A percentile compares a stretch with the other conserved stretches of the same genome.
Conservation (phyloP, 257 asterid genomes). For the Penstemon davidsonii region DNA sequence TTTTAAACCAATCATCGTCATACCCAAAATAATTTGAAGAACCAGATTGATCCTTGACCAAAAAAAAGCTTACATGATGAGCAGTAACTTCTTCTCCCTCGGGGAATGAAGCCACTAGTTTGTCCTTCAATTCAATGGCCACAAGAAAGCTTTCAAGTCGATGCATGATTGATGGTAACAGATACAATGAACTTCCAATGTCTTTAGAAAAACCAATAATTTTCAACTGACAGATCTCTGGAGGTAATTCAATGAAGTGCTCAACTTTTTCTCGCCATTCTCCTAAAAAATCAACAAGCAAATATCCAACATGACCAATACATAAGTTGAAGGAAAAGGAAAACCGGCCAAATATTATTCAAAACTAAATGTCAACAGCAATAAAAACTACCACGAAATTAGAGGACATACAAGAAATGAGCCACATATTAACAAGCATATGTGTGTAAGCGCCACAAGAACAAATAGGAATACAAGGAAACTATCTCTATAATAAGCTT, state of each 20-base stretch:
- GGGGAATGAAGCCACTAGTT: conserved; percentile 70
- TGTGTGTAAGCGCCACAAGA: no score
- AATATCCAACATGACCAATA: conserved; percentile 26
- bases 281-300: conserved; percentile 33
- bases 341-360: conserved; percentile 13
- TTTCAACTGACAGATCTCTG: conserved; percentile 92
- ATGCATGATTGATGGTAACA: conserved; percentile 90
- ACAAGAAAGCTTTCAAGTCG: conserved; percentile 90
- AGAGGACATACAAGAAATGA: no score
- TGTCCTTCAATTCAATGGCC: conserved; percentile 76
- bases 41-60: conserved; percentile 12
- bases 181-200: conserved; percentile 88
- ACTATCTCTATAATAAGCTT: background rate
- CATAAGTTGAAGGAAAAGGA: background rate
- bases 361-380: conserved; percentile 12
- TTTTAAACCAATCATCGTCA: conserved; percentile 27
- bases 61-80: conserved; percentile 55
- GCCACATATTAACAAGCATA: no score
- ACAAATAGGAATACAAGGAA: background rate
- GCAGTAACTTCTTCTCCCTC: conserved; percentile 75
- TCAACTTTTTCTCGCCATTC: conserved; percentile 80
- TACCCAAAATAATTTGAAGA: conserved; percentile 2
- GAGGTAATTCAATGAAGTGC: conserved; percentile 88
- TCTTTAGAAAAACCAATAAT: conserved; percentile 94
- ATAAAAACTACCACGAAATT: conserved; percentile 5